Conservation (phyloP, 2,329 filamentous ascomycete species). For the Trichoderma brevicompactum region DNA sequence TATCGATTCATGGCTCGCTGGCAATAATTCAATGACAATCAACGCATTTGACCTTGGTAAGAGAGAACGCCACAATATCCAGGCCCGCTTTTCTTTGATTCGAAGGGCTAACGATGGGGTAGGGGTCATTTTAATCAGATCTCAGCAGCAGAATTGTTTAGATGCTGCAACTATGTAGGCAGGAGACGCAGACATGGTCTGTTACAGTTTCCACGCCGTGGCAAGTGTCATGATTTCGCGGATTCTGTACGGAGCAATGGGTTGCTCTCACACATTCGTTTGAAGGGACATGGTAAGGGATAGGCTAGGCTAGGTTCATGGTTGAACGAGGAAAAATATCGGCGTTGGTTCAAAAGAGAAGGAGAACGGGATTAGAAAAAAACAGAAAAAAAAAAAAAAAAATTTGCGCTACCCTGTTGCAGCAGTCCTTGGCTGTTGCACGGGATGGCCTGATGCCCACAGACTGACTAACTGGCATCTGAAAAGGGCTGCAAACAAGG, state of each 20-base stretch:
- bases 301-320: conserved; percentile 15
- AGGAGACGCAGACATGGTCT: conserved; percentile 6
- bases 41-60: conserved; percentile 4
- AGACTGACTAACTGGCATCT: conserved; percentile 4
- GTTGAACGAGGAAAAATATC: conserved; percentile 8
- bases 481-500: conserved; percentile 26
- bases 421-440: conserved; percentile 22
- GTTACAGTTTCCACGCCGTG: not conserved
- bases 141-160: conserved; percentile 8
- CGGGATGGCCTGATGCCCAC: conserved; percentile 24
- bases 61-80: not conserved
- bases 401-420: conserved; percentile 23
- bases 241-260: not conserved
- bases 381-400: not conserved
- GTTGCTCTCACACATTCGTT: conserved; percentile 13
- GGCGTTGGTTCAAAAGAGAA: conserved; percentile 27
- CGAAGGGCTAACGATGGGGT: conserved; percentile 22
- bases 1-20: conserved; percentile 32
- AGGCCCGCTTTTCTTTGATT: conserved; percentile 24
- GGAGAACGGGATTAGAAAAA: conserved; percentile 14
- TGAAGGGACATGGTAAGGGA: conserved; percentile 10
- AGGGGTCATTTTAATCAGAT: conserved; percentile 10
- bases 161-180: conserved; percentile 22
- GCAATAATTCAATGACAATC: conserved; percentile 10
- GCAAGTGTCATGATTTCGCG: not conserved